Percentiles rank a stretch among this genome's conserved stretches.
Conservation (phyloP, 2,329 filamentous ascomycete species). For the Bipolaris gigantea region DNA sequence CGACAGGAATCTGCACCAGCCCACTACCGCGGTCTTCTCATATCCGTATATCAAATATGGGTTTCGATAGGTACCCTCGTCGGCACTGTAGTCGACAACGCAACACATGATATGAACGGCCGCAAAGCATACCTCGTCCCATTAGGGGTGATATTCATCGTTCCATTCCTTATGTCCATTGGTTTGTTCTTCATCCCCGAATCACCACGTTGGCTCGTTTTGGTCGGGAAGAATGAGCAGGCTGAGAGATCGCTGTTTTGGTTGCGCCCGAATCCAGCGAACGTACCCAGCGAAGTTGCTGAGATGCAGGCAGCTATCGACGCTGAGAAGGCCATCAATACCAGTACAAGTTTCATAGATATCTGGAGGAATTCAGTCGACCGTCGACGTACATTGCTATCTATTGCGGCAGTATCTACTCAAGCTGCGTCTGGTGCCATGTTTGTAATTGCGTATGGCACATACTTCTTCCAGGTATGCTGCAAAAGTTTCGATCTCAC, state of each 20-base stretch:
- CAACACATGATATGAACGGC: constrained; percentile 34
- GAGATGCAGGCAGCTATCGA: constrained; percentile 36
- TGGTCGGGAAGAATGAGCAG: constrained; percentile 22
- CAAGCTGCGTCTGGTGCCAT: constrained; percentile 60
- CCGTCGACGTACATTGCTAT: constrained; percentile 54
- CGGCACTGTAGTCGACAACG: constrained; percentile 58
- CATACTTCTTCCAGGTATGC: constrained; percentile 36
- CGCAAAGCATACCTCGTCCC: constrained; percentile 50
- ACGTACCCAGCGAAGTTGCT: constrained; percentile 25
- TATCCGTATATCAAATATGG: constrained; percentile 54
- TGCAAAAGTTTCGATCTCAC: background rate
- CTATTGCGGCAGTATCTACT: constrained; percentile 53
- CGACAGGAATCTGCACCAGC: constrained; percentile 52
- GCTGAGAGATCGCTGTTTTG: constrained; percentile 29
- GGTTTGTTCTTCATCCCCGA: constrained; percentile 43
- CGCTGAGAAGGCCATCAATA: constrained; percentile 50
- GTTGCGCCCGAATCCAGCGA: constrained; percentile 31
- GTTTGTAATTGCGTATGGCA: constrained; percentile 47
- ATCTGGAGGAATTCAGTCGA: constrained; percentile 57
- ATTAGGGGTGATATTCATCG: constrained; percentile 57
- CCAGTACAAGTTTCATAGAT: constrained; percentile 54
- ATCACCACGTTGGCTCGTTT: constrained; percentile 51
- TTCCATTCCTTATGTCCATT: constrained; percentile 52
- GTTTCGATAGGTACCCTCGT: constrained; percentile 49
- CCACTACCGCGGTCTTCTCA: constrained; percentile 54